Conservation (phyloP, 1,139 yeast genomes). For the Geotrichum armillariae region DNA sequence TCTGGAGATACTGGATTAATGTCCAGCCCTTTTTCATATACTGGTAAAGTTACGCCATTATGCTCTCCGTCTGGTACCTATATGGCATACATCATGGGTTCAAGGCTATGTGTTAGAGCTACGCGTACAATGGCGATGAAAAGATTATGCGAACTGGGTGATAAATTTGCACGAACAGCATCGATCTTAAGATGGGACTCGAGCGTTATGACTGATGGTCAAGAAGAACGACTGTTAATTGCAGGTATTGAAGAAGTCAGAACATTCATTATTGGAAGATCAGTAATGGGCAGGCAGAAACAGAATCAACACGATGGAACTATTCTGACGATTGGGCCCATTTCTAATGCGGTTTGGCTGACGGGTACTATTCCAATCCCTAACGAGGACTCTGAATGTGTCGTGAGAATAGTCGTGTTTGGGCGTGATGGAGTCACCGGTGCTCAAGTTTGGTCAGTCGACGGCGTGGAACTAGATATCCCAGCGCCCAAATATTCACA, state of each 20-base stretch:
- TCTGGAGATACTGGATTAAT: conserved; percentile 4
- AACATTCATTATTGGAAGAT: conserved; percentile 3
- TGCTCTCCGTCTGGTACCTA: conserved; percentile 15
- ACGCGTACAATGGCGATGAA: conserved; percentile 14
- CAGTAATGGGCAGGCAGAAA: background rate
- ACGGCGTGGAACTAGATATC: conserved; percentile 13
- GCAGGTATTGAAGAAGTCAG: conserved; percentile 10
- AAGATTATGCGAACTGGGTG: conserved; percentile 14
- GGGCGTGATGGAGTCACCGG: conserved; percentile 13
- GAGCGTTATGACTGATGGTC: background rate
- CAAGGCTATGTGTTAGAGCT: conserved; percentile 12
- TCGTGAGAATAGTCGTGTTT: conserved; percentile 15
- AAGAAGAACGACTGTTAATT: conserved; percentile 12
- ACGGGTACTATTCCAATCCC: conserved; percentile 6
- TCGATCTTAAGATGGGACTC: conserved; percentile 10
- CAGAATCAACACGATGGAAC: conserved; percentile 10
- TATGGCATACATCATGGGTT: conserved; percentile 11
- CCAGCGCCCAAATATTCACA: conserved; percentile 7
- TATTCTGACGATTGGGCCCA: conserved; percentile 7
- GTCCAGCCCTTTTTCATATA: conserved; percentile 5
- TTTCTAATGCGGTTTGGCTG: conserved; percentile 16
- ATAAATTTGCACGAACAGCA: conserved; percentile 7
- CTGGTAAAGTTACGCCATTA: conserved; percentile 4
- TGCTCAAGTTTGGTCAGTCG: conserved; percentile 15
- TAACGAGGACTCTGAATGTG: conserved; percentile 6